These are phyloP conservation scores for Canna indica DNA, from an alignment of 176 grass and related monocot species.

Conservation along the genomic window DNA sequence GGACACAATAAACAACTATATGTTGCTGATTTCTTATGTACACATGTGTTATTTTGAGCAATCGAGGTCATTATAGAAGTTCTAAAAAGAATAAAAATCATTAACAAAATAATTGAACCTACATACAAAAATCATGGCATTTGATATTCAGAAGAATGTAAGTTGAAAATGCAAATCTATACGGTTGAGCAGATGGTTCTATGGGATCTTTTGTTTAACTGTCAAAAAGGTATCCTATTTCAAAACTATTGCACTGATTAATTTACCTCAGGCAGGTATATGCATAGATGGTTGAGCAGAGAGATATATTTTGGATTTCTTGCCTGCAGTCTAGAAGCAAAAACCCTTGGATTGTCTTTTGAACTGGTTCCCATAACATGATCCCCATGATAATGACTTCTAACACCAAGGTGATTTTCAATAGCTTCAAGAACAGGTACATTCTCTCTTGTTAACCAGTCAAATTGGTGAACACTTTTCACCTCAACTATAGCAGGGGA, in stretches of 20 bases:
- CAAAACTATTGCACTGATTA: background rate
- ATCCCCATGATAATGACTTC: conserved; percentile 63
- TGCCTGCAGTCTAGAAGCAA: conserved; percentile 80
- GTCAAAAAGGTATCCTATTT: background rate
- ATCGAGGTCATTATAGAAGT: no score
- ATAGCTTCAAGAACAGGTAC: conserved; percentile 78
- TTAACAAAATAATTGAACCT: no score
- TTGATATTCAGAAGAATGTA: no score
- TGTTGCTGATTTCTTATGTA: no score
- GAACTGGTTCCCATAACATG: conserved; percentile 38
- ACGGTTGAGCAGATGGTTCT: no score
- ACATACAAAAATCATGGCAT: no score
- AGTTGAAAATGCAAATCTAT: no score
- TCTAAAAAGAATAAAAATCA: no score
- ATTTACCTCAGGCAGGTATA: conserved; percentile 95
- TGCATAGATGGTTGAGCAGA: conserved; percentile 83
- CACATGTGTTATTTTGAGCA: no score
- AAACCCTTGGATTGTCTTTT: conserved; percentile 63
- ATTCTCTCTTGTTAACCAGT: conserved; percentile 94
- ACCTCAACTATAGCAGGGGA: conserved; percentile 68
- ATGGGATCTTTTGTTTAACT: background rate
- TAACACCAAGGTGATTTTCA: conserved; percentile 63
- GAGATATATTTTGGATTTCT: conserved; percentile 89
- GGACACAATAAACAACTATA: no score
- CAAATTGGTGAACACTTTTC: conserved; percentile 90